Evolutionary conservation across 2,329 filamentous ascomycete species (phyloP), one percentile per base, ranked within the genome.

Genomic region (Aureobasidium subglaciale): DNA sequence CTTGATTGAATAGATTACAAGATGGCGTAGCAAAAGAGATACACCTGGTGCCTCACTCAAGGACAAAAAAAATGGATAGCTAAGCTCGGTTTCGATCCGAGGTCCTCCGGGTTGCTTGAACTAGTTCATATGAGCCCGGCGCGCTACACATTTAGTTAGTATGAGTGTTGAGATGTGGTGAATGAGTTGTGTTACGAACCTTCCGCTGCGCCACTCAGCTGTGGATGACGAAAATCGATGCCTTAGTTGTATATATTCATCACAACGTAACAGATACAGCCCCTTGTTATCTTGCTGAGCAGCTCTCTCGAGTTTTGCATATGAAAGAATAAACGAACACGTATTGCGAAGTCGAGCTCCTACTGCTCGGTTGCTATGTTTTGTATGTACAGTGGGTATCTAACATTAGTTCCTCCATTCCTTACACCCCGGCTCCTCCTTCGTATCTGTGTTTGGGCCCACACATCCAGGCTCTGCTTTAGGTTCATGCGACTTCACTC

Each of bases 61-160:
- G 18, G 18, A 2, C 24, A 52, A 53, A 41, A 53, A 43, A 15
- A 56, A 46, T 24, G 24, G 13, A 27, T 61, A 61, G 60, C 60
- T 61, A 58, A 59, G 57, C 37, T 46, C 56, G 59, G 60, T 62
- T 62, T 62, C 60, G 60, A 62, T 62, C 60, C 59, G 54, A 45
- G 30, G 60, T 41, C 60, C 60, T 62, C 59, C 60, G 60, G 60
- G 60, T 62, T 62, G 34, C 34, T 15, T 37, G 2, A 2, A n/a
- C 16, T 9, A n/a, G 34, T n/a, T 37, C 16, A 7, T 37, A 62
- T 62, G 60, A 62, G 60, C 60, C 60, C 60, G 60, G 60, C 60
- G 56, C 56, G 56, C 59, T 61, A 18, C 30, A 30, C 13, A n/a
- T 18, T 37, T 7, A 37, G 6, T 18, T n/a, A 37, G 34, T 15